Conservation (phyloP, 257 asterid genomes). For the Paulownia fortunei region DNA sequence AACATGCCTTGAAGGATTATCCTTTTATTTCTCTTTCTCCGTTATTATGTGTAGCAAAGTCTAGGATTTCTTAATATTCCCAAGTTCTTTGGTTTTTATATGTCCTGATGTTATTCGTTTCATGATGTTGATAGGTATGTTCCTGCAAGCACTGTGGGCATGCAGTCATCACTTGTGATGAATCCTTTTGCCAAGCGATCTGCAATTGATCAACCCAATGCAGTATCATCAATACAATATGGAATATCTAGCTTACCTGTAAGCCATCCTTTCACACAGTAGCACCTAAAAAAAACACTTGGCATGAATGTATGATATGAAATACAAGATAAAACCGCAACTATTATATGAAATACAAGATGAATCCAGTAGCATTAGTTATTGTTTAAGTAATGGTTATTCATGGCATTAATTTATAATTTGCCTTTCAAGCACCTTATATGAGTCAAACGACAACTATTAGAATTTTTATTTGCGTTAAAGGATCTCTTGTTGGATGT, state of each 20-base stretch:
- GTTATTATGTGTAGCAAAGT: background rate
- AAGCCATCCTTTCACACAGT: slow-evolving; percentile 19
- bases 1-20: background rate
- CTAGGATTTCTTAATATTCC: background rate
- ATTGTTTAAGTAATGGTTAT: background rate
- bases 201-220: slow-evolving; percentile 14
- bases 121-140: slow-evolving; percentile 26
- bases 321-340: background rate
- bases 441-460: background rate
- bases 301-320: too few species aligned
- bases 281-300: too few species aligned
- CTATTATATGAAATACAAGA: too few species aligned
- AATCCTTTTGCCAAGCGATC: slow-evolving; percentile 18
- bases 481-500: background rate
- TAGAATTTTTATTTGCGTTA: background rate
- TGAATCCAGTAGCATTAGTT: background rate
- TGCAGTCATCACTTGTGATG: slow-evolving; percentile 28
- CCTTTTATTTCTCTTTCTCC: background rate
- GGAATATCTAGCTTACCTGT: slow-evolving; percentile 41
- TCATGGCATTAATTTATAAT: background rate
- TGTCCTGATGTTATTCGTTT: background rate
- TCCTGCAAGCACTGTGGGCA: slow-evolving; percentile 26
- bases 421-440: background rate
- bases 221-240: slow-evolving; percentile 17
- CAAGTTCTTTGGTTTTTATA: background rate